Evolutionary conservation across 345 rosid species (phyloP), one percentile per base, ranked within the genome.

Genomic region (Heritiera littoralis): DNA sequence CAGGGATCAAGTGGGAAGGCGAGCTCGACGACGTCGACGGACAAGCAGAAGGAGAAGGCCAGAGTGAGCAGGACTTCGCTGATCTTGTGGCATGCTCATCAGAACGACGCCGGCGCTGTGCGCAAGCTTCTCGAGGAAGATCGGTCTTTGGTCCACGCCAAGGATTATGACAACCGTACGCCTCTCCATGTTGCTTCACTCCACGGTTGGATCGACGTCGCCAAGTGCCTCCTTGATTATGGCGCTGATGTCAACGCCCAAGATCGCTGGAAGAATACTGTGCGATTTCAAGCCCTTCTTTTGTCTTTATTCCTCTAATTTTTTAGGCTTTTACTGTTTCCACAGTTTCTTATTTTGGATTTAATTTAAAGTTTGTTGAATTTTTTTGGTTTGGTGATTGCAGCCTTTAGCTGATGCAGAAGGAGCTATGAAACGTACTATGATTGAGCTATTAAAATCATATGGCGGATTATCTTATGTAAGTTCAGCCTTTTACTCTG

Each of bases 231-330:
- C 78, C 85, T 96, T 55, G 95, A 96, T 69, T 89, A 75, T 72
- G 97, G 98, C 72, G 98, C 99, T 68, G 98, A 96, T 71, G 97
- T 96, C 92, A 96, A 96, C 93, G 97, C 99, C 49, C 98, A 92
- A 83, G 99, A 96, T 85, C 93, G 99, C 74, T 96, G 99, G 99
- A 96, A 93, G 86, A 96, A 96, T 77, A 93, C 99, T 87, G 99
- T 96, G 77, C 43, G 43, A 5, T 3, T 41, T 5, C 43, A 41
- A 41, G 43, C 43, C 43, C 43, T 41, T 41, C 6, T 41, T 41
- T 41, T 41, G 6, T 41, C 43, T 41, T 4, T 5, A 41, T 41
- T 41, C 43, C 49, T 66, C 17, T 9, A 10, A 32, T 40, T 80
- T 80, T 72, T 49, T 46, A 28, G n/a, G 45, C 35, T 54, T 28